These are phyloP conservation scores for Dichomitus squalens DNA, from an alignment of 1,284 basidiomycete genomes.

Conservation along the genomic window DNA sequence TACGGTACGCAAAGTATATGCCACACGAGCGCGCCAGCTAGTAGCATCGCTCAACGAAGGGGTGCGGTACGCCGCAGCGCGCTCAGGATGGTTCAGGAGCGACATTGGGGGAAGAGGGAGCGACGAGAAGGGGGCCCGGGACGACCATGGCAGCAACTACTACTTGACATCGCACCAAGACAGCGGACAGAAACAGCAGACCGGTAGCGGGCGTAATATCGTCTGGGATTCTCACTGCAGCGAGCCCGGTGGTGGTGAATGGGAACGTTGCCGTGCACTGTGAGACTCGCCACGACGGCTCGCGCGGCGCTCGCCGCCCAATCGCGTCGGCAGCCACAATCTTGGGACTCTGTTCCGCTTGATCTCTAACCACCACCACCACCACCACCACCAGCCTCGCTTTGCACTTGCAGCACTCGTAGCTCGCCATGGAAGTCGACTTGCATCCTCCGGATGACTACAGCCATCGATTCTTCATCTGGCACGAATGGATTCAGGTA, in stretches of 20 bases:
- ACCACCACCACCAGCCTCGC: not conserved
- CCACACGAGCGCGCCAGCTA: constrained; percentile 9
- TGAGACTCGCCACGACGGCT: constrained; percentile 21
- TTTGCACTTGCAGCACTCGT: not conserved
- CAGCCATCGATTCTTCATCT: constrained; percentile 79
- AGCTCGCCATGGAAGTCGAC: constrained; percentile 44
- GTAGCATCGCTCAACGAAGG: constrained; percentile 10
- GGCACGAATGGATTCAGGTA: constrained; percentile 85
- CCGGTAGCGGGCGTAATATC: constrained; percentile 28
- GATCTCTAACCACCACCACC: constrained; percentile 10
- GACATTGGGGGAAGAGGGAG: constrained; percentile 20
- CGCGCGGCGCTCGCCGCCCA: constrained; percentile 17
- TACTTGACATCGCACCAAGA: constrained; percentile 31
- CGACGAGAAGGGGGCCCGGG: constrained; percentile 3
- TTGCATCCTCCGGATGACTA: constrained; percentile 79
- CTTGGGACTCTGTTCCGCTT: constrained; percentile 7
- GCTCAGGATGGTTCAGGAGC: constrained; percentile 25
- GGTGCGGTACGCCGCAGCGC: constrained; percentile 14
- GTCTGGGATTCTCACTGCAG: constrained; percentile 27
- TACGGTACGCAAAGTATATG: constrained; percentile 24
- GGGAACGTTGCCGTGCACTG: constrained; percentile 25
- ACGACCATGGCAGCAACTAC: constrained; percentile 20
- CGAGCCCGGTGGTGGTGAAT: constrained; percentile 16
- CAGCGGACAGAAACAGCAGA: constrained; percentile 29
- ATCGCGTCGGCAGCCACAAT: constrained; percentile 13